Base-by-base conservation (phyloP, 768 basidiomycete species). In the Naematelia aurantialba region DNA sequence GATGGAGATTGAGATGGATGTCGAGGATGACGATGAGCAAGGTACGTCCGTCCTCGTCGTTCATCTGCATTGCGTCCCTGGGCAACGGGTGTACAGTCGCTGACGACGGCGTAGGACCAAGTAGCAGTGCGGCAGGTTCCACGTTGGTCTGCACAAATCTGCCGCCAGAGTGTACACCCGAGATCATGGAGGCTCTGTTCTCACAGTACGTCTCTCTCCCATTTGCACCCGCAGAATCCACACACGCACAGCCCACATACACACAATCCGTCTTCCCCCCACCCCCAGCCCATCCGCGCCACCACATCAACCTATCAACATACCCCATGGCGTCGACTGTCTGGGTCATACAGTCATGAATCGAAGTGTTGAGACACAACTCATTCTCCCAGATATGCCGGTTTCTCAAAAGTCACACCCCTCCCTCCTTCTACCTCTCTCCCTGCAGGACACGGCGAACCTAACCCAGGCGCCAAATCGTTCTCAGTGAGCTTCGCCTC, bases 1-100 rank as follows among this genome's bases (percentile, higher is more conserved):
- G 30, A 65, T 88, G 73, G 89, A 91, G 79, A 93, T 93, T 87
- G 91, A 94, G 79, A 89, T 91, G 70, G 91, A 92, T 60, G 90
- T 92, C 51, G 91, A 96, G 48, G 77, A 78, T 14, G 76, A 76
- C 31, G 77, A 70, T 67, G 55, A 61, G 4, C 14, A n/a, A n/a
- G n/a, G n/a, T n/a, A n/a, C n/a, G n/a, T n/a, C n/a, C n/a, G n/a
- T n/a, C 49, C 22, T 5, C 4, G 5, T 26, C 49, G 21, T n/a
- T n/a, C n/a, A n/a, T n/a, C n/a, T 12, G 42, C 12, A 44, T 44
- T 44, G 42, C 12, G 42, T 12, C 19, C 12, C 19, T 12, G 19
- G 42, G 42, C 12, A 44, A 44, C 42, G 42, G 42, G 12, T 44
- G 42, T 12, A 19, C 12, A 44, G 42, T 44, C 12, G 42, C 19